Base-by-base conservation (phyloP, 2,329 filamentous ascomycete genomes). In the Alternaria angustiovoidea region DNA sequence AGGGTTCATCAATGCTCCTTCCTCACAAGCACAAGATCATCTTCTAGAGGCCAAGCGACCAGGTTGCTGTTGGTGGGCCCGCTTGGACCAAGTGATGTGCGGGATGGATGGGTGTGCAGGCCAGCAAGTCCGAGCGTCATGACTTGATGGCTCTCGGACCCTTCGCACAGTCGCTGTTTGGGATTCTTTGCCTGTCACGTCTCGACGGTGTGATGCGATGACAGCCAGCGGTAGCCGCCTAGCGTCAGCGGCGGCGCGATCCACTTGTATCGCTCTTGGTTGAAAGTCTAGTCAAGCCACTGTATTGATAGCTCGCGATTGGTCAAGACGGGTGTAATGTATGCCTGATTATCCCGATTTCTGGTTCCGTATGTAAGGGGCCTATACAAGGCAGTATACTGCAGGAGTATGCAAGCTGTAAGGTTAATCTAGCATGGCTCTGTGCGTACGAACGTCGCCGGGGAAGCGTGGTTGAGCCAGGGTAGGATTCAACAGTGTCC, bases 21-120 rank as follows among this genome's bases (percentile, higher is more conserved):
- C 62, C 62, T 57, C 44, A 64, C 48, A 62, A 61, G 62, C 59
- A 62, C 54, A 64, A 64, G 62, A 64, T 64, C 62, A 59, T 48
- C 62, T 64, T 60, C 44, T 44, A 26, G 49, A 64, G 51, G 62
- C 59, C 62, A 62, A 62, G 62, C 47, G 51, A 49, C 62, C 59
- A 64, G 62, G 62, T 54, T 62, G 62, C 62, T 68, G 72, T 73
- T 75, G 71, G 71, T 69, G 67, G 68, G 64, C 62, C 67, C 67
- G 75, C 72, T 74, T 66, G 70, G 69, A 70, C 75, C 72, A 75
- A 73, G 68, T 75, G 75, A 78, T 78, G 75, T 76, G 76, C 75
- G 75, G 74, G 73, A 77, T 74, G 75, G 73, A 76, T 75, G 73
- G 74, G 74, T 76, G 74, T 64, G 63, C 71, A 69, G 63, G 63